These are phyloP conservation scores for Fusarium sp. DNA, from an alignment of 2,329 filamentous ascomycete genomes.

Conservation along the genomic window DNA sequence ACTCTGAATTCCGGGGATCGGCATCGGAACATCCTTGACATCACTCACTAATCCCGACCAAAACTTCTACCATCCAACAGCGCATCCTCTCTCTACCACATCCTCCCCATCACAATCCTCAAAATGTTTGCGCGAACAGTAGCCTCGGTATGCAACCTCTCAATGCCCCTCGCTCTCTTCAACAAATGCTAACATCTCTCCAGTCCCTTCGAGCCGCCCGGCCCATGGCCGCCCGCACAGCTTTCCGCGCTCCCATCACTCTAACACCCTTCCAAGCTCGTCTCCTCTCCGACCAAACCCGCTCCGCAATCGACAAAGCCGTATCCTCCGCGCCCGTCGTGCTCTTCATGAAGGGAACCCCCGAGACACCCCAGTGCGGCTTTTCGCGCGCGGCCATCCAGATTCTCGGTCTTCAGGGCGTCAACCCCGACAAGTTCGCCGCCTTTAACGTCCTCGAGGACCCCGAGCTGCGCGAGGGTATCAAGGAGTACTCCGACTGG, in stretches of 20 bases:
- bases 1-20: slow-evolving; percentile 29
- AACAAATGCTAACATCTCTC: slow-evolving; percentile 10
- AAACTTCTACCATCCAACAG: slow-evolving; percentile 28
- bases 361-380: slow-evolving; percentile 94
- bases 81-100: slow-evolving; percentile 19
- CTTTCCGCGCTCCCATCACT: slow-evolving; percentile 43
- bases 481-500: slow-evolving; percentile 99
- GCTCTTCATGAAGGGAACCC: slow-evolving; percentile 99
- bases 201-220: slow-evolving; percentile 54
- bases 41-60: slow-evolving; percentile 41
- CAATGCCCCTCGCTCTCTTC: neutral
- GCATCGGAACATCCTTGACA: slow-evolving; percentile 43
- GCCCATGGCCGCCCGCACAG: slow-evolving; percentile 47
- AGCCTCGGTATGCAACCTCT: slow-evolving; percentile 32
- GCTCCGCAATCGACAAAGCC: slow-evolving; percentile 88
- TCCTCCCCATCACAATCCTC: slow-evolving; percentile 20
- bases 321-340: slow-evolving; percentile 90
- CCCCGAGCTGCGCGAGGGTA: slow-evolving; percentile 84
- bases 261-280: slow-evolving; percentile 62
- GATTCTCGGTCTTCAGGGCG: slow-evolving; percentile 92
- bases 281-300: slow-evolving; percentile 82
- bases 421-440: slow-evolving; percentile 95
- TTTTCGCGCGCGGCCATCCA: slow-evolving; percentile 96
- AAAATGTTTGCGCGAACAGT: slow-evolving; percentile 47
- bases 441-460: slow-evolving; percentile 98